Conservation (phyloP, 2,329 filamentous ascomycete genomes). For the Bertia moriformis region DNA sequence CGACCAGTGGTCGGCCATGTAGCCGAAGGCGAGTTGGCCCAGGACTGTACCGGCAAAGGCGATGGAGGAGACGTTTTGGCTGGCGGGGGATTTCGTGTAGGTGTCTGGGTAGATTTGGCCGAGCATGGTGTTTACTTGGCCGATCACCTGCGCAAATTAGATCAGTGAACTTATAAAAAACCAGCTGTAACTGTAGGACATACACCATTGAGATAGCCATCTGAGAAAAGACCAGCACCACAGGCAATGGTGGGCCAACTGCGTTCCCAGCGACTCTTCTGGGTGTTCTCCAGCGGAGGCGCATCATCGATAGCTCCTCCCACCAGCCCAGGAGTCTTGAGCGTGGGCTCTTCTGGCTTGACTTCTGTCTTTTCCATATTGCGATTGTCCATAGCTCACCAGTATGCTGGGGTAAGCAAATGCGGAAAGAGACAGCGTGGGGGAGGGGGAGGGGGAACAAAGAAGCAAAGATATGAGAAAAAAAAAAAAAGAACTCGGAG, state of each 20-base stretch:
- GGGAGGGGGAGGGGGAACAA: too few species aligned
- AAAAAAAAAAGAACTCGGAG: too few species aligned
- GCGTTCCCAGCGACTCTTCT: not conserved
- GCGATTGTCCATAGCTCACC: too few species aligned
- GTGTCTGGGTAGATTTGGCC: slow-evolving; percentile 47
- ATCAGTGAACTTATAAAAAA: slow-evolving; percentile 1
- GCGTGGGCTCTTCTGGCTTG: too few species aligned
- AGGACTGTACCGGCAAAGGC: slow-evolving; percentile 77
- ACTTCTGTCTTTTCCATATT: too few species aligned
- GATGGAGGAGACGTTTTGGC: slow-evolving; percentile 65
- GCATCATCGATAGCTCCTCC: too few species aligned
- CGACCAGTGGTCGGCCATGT: slow-evolving; percentile 69
- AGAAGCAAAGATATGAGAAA: too few species aligned
- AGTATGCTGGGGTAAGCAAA: too few species aligned
- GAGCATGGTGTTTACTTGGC: slow-evolving; percentile 71
- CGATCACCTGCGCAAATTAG: slow-evolving; percentile 50
- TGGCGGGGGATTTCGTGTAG: slow-evolving; percentile 57
- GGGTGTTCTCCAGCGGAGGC: not conserved
- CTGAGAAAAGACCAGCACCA: slow-evolving; percentile 77
- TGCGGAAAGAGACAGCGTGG: too few species aligned
- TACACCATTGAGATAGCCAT: slow-evolving; percentile 84
- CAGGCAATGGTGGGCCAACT: slow-evolving; percentile 42
- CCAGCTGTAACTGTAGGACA: slow-evolving; percentile 7
- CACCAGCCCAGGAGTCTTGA: too few species aligned
- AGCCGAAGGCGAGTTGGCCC: slow-evolving; percentile 70